These are phyloP conservation scores for Phytophthora citricola DNA, from an alignment of 352 stramenopile genomes.

Conservation along the genomic window DNA sequence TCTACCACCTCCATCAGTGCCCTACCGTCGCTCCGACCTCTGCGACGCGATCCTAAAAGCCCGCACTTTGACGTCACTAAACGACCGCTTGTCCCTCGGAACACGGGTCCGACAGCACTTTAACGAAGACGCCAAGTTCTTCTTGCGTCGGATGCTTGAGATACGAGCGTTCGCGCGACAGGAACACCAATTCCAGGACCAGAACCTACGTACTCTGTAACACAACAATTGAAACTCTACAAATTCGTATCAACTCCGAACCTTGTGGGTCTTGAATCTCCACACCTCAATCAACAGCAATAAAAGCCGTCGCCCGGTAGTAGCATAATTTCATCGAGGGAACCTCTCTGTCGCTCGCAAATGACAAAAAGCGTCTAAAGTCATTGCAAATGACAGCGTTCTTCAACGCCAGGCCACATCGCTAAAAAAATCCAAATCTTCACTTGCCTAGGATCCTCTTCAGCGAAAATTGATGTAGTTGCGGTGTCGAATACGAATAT, in stretches of 20 bases:
- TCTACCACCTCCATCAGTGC: neutral
- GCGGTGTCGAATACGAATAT: too few relatives aligned
- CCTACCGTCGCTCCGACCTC: slow-evolving; percentile 18
- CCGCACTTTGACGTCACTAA: slow-evolving; percentile 14
- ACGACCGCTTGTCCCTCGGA: slow-evolving; percentile 28
- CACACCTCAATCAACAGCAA: slow-evolving; percentile 16
- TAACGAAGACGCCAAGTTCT: slow-evolving; percentile 57
- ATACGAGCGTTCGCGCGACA: slow-evolving; percentile 27
- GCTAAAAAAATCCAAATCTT: too few relatives aligned
- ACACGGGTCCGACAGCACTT: slow-evolving; percentile 40
- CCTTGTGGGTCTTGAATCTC: neutral
- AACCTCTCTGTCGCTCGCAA: too few relatives aligned
- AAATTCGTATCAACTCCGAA: slow-evolving; percentile 17
- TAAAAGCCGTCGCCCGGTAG: too few relatives aligned
- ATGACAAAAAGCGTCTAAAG: too few relatives aligned
- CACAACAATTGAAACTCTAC: neutral
- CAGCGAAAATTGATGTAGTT: too few relatives aligned
- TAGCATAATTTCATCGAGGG: too few relatives aligned
- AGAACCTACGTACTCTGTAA: slow-evolving; percentile 12
- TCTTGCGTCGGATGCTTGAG: slow-evolving; percentile 44
- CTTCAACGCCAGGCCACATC: too few relatives aligned
- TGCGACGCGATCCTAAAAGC: slow-evolving; percentile 23
- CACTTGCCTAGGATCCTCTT: too few relatives aligned
- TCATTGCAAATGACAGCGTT: too few relatives aligned
- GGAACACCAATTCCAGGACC: slow-evolving; percentile 13